phyloP scores from a whole-genome alignment of 2,329 filamentous ascomycete genomes.

The Akanthomyces lecanii region DNA sequence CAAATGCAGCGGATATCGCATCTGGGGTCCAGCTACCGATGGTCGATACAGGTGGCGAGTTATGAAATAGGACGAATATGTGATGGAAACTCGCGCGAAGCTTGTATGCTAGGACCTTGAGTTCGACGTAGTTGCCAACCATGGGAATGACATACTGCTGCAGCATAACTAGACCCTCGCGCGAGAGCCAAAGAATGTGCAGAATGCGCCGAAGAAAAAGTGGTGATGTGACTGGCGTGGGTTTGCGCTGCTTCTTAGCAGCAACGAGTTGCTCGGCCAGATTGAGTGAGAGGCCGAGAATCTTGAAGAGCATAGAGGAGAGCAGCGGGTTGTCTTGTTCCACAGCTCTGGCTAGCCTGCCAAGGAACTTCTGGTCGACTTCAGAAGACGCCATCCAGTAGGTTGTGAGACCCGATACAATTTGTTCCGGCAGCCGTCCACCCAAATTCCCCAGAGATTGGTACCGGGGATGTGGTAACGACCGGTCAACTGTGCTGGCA shows the following conservation, averaged over 20 bases:
- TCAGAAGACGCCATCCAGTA: slow-evolving; percentile 84
- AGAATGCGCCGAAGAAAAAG: slow-evolving; percentile 76
- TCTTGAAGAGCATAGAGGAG: slow-evolving; percentile 79
- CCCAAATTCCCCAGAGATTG: slow-evolving; percentile 4
- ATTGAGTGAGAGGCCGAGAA: slow-evolving; percentile 84
- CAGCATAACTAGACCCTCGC: slow-evolving; percentile 83
- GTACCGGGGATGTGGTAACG: neutral
- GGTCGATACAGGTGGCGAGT: slow-evolving; percentile 71
- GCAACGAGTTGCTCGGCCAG: slow-evolving; percentile 78
- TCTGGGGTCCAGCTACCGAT: slow-evolving; percentile 52
- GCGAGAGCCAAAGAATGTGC: slow-evolving; percentile 92
- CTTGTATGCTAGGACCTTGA: slow-evolving; percentile 88
- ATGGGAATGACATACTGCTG: slow-evolving; percentile 85
- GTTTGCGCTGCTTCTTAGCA: slow-evolving; percentile 75
- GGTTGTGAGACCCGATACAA: slow-evolving; percentile 11
- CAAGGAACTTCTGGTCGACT: slow-evolving; percentile 96
- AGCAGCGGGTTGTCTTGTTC: slow-evolving; percentile 74
- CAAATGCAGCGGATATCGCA: slow-evolving; percentile 33
- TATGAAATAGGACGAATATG: slow-evolving; percentile 94
- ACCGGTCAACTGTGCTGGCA: slow-evolving; percentile 8
- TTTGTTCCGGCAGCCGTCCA: slow-evolving; percentile 5
- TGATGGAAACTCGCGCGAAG: slow-evolving; percentile 92
- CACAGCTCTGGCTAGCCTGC: slow-evolving; percentile 77
- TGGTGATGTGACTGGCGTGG: slow-evolving; percentile 74
- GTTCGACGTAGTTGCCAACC: slow-evolving; percentile 72